Percentiles rank a stretch among this genome's conserved stretches.
These are phyloP conservation scores for Paecilomyces sp. DNA, from an alignment of 2,329 filamentous ascomycete genomes.

Conservation along the genomic window DNA sequence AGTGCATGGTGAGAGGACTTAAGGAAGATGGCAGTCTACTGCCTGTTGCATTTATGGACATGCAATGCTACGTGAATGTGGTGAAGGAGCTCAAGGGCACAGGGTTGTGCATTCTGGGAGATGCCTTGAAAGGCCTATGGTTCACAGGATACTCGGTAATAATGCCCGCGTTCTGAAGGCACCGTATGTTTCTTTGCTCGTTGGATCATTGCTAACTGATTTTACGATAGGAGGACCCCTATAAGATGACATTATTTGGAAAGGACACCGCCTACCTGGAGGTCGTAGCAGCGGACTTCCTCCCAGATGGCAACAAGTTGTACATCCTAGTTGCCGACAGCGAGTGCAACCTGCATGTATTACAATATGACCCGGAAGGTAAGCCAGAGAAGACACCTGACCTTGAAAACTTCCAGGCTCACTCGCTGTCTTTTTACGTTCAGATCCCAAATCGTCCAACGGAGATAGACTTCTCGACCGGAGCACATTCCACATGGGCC, in stretches of 20 bases:
- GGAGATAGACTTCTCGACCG: constrained; percentile 81
- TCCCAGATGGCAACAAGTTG: constrained; percentile 77
- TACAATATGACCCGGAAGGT: constrained; percentile 95
- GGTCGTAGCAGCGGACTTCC: constrained; percentile 74
- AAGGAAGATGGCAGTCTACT: constrained; percentile 91
- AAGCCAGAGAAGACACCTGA: constrained; percentile 31
- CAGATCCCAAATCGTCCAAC: constrained; percentile 87
- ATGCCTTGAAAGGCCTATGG: constrained; percentile 91
- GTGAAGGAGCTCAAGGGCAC: constrained; percentile 76
- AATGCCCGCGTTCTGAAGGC: constrained; percentile 2
- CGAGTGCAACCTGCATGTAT: constrained; percentile 76
- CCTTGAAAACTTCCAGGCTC: not conserved
- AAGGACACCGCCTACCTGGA: constrained; percentile 76
- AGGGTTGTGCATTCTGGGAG: constrained; percentile 78
- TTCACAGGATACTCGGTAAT: constrained; percentile 80
- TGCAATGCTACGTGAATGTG: constrained; percentile 87
- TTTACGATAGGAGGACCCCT: constrained; percentile 68
- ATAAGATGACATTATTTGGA: constrained; percentile 87
- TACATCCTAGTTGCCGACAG: constrained; percentile 78
- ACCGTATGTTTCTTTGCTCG: not conserved
- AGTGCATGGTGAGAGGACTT: constrained; percentile 91
- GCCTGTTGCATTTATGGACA: constrained; percentile 94
- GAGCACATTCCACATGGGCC: constrained; percentile 80
- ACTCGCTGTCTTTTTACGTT: not conserved
- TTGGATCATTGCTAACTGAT: not conserved